Conservation (phyloP, 2,329 filamentous ascomycete species). For the Colletotrichum horii region DNA sequence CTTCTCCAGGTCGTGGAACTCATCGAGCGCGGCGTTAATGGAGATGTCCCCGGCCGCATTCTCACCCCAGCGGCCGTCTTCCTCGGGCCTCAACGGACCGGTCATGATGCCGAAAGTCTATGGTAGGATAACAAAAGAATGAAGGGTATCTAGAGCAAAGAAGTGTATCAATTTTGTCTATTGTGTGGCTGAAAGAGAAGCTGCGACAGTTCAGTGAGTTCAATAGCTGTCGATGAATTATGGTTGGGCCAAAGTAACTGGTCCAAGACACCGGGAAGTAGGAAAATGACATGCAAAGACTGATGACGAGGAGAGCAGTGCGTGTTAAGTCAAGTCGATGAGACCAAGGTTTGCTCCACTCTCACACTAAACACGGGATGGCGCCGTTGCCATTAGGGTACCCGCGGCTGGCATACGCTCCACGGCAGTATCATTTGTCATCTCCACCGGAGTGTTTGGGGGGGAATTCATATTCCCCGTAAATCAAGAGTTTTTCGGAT, state of each 20-base stretch:
- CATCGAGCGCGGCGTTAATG: constrained; percentile 22
- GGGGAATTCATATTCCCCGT: not conserved
- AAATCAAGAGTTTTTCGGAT: not conserved
- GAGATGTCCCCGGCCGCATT: constrained; percentile 24
- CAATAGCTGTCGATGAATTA: not conserved
- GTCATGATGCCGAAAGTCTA: not conserved
- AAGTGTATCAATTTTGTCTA: not conserved
- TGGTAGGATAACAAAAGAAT: not conserved
- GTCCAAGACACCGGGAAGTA: not conserved
- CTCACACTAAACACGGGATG: not conserved
- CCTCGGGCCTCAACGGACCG: not conserved
- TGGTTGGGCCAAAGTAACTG: not conserved
- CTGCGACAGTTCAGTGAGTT: not conserved
- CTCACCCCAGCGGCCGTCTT: constrained; percentile 30
- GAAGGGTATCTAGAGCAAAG: not conserved
- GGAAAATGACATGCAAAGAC: not conserved
- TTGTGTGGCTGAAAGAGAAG: not conserved
- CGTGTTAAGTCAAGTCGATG: not conserved
- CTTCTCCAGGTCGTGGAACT: constrained; percentile 26
- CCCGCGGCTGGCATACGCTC: not conserved
- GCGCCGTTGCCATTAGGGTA: not conserved
- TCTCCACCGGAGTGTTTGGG: not conserved
- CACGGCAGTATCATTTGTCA: constrained; percentile 9
- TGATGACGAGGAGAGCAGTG: not conserved
- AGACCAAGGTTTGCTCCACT: constrained; percentile 1